A percentile compares a stretch with the other conserved stretches of the same genome.
Conservation (phyloP, 2,329 filamentous ascomycete genomes). For the Monilinia vaccinii-corymbosi region DNA sequence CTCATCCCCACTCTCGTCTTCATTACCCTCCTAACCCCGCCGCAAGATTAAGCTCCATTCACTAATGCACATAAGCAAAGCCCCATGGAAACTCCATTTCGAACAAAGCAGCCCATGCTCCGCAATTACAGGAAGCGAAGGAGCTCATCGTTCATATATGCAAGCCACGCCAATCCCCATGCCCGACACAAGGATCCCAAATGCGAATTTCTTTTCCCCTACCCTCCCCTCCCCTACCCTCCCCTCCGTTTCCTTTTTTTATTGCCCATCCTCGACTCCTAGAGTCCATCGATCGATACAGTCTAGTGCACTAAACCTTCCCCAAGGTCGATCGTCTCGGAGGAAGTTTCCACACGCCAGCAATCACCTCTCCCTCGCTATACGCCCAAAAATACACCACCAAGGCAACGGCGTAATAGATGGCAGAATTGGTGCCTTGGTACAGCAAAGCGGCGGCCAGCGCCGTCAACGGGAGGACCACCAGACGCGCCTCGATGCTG, state of each 20-base stretch:
- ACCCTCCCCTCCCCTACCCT: background rate
- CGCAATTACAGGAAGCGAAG: background rate
- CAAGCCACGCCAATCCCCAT: background rate
- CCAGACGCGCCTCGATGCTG: conserved; percentile 77
- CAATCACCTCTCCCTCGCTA: conserved; percentile 81
- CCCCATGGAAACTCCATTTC: background rate
- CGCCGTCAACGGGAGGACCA: conserved; percentile 70
- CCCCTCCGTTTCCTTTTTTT: too few species aligned
- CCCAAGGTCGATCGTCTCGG: conserved; percentile 14
- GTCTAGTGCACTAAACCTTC: conserved; percentile 21
- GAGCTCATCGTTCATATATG: background rate
- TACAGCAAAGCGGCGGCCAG: conserved; percentile 73
- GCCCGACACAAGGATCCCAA: background rate
- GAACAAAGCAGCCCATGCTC: background rate
- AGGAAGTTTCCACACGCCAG: conserved; percentile 26
- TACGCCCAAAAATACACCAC: conserved; percentile 94
- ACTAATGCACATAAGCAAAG: conserved; percentile 2
- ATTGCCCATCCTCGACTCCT: too few species aligned
- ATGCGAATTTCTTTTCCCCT: background rate
- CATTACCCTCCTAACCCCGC: background rate
- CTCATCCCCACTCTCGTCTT: too few species aligned
- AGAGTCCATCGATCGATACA: too few species aligned
- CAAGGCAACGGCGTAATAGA: conserved; percentile 86
- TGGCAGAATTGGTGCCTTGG: conserved; percentile 81
- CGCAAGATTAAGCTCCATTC: background rate